These are phyloP conservation scores for Limtongia smithiae DNA, from an alignment of 805 yeast genomes.

Conservation along the genomic window DNA sequence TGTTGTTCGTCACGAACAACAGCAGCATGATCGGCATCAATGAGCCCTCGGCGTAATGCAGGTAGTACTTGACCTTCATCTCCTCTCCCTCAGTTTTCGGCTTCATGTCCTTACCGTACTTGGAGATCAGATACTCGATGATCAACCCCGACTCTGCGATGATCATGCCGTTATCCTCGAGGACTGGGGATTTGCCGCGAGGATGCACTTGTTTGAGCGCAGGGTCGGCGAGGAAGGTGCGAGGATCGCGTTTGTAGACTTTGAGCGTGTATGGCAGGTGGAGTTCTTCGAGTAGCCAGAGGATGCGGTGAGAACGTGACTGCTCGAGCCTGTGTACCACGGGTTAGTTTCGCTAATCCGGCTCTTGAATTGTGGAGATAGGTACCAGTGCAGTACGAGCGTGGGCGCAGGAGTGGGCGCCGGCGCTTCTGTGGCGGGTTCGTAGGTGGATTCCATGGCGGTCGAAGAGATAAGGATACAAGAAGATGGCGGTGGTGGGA, in stretches of 20 bases:
- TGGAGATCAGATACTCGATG: constrained; percentile 47
- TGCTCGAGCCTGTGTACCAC: constrained; percentile 51
- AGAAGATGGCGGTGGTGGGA: too few relatives aligned
- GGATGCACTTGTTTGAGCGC: constrained; percentile 55
- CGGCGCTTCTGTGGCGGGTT: too few relatives aligned
- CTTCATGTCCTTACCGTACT: constrained; percentile 47
- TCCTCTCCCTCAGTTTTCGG: constrained; percentile 43
- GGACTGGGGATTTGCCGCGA: constrained; percentile 59
- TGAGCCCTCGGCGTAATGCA: constrained; percentile 62
- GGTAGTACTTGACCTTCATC: constrained; percentile 48
- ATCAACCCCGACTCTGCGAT: constrained; percentile 63
- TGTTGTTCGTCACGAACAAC: constrained; percentile 28
- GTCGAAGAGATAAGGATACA: too few relatives aligned
- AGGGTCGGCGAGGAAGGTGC: constrained; percentile 48
- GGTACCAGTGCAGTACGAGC: too few relatives aligned
- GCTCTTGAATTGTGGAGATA: too few relatives aligned
- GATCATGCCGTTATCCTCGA: constrained; percentile 45
- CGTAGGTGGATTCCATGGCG: too few relatives aligned
- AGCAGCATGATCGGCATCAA: constrained; percentile 49
- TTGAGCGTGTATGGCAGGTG: constrained; percentile 53
- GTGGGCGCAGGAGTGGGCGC: too few relatives aligned
- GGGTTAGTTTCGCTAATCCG: too few relatives aligned
- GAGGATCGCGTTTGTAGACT: constrained; percentile 50
- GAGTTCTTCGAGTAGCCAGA: constrained; percentile 64
- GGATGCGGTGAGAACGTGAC: constrained; percentile 58